Evolutionary conservation across 495 filamentous ascomycete genomes (phyloP), one percentile per base, ranked within the genome.

Genomic region (Penicillium verhagenii): DNA sequence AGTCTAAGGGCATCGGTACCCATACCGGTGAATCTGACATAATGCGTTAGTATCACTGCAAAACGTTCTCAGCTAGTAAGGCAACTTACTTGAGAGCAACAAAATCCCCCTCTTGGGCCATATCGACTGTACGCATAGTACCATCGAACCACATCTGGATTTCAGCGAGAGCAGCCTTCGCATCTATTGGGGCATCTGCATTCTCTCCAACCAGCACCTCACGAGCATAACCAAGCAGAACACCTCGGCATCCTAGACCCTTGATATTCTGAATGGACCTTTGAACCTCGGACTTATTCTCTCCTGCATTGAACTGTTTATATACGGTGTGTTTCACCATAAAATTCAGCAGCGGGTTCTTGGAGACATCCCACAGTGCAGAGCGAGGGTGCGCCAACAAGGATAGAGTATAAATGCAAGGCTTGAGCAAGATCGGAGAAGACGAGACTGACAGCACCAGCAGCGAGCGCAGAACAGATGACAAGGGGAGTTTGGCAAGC

Each of bases 1-100:
- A 78, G 75, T 44, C 82, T 73, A 20, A 95, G 78, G 0, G 88
- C 89, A 56, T 87, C 84, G n/a, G 75, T 75, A 14, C 93, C 93
- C 56, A 92, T 91, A n/a, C 93, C 93, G 18, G 89, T 92, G 72
- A 94, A 94, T 58, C 79, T 83, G 53, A 25, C 20, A 21, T n/a
- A 10, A 24, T 55, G 50, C 49, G 54, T 58, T 51, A 48, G 51
- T 29, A 31, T 28, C n/a, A n/a, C n/a, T n/a, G n/a, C n/a, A n/a
- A n/a, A n/a, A n/a, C n/a, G n/a, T n/a, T n/a, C n/a, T n/a, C n/a
- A n/a, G n/a, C n/a, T n/a, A n/a, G n/a, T n/a, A n/a, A n/a, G n/a
- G n/a, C n/a, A n/a, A 65, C 79, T 64, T 75, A 86, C 79, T 97
- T 97, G 50, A 96, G 69, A 2, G 89, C 92, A 26, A 96, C 85